These are phyloP conservation scores for Colletotrichum camelliae DNA, from an alignment of 2,329 filamentous ascomycete species.

Conservation along the genomic window DNA sequence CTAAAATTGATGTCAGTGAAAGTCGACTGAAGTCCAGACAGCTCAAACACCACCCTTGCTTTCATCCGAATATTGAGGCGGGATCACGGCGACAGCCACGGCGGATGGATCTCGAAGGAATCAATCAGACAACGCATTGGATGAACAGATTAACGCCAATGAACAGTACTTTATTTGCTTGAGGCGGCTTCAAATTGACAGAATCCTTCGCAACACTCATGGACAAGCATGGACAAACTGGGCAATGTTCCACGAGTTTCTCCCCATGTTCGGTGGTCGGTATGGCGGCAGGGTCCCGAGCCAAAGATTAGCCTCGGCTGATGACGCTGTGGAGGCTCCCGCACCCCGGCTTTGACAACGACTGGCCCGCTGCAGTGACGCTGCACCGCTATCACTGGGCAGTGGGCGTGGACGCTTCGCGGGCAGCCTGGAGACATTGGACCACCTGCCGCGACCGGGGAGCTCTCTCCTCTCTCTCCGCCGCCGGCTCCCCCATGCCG, in stretches of 20 bases:
- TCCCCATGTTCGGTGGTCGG: not conserved
- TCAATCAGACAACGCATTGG: not conserved
- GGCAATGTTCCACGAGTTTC: slow-evolving; percentile 10
- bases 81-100: not conserved
- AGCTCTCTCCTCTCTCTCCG: not conserved
- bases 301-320: slow-evolving; percentile 17
- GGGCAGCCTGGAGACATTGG: not conserved
- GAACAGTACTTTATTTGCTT: rapidly evolving
- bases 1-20: not conserved
- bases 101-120: not conserved
- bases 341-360: not conserved
- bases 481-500: not conserved
- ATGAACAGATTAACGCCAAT: not conserved
- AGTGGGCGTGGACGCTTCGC: not conserved
- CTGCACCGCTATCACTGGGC: not conserved
- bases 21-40: not conserved
- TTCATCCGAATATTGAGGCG: not conserved
- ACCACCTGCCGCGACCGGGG: slow-evolving; percentile 4
- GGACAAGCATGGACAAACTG: not conserved
- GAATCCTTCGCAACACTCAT: not conserved
- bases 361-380: not conserved
- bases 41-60: not conserved
- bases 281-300: not conserved
- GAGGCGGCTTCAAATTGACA: rapidly evolving
- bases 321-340: slow-evolving; percentile 10